Percentiles rank a stretch among this genome's conserved stretches.
Evolutionary conservation across 176 grass and related monocot genomes (phyloP).

Genomic region (Avena eriantha): DNA sequence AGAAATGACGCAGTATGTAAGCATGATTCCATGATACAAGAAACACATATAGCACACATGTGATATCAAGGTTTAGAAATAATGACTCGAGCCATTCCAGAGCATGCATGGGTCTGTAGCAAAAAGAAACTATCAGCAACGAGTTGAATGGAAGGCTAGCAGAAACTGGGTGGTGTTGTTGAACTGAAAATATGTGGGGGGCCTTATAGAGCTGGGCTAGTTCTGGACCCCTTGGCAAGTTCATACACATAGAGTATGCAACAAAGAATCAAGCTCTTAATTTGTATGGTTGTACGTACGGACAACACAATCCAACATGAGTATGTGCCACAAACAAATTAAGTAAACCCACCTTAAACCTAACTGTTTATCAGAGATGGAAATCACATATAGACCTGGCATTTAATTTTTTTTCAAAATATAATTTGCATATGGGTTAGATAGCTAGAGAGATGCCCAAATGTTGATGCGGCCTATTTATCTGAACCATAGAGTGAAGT

Average conservation of each 20-base stretch:
- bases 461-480: not conserved
- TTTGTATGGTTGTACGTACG: not conserved
- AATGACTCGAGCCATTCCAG: not conserved
- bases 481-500: not conserved
- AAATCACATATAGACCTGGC: not conserved
- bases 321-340: not conserved
- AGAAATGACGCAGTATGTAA: slow-evolving; percentile 10
- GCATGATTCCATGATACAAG: not conserved
- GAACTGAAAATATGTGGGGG: not conserved
- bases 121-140: not conserved
- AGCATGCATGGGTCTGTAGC: not conserved
- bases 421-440: not conserved
- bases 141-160: not conserved
- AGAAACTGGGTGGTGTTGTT: not conserved
- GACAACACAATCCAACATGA: not conserved
- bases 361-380: not conserved
- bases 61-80: slow-evolving; percentile 44
- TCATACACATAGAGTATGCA: not conserved
- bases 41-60: slow-evolving; percentile 41
- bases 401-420: not conserved
- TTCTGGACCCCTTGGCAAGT: not conserved
- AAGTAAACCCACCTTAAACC: not conserved
- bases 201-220: not conserved
- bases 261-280: not conserved
- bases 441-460: not conserved